Conservation (phyloP, 23 red algal genomes). For the Cyanidiococcus yangmingshanensis region DNA sequence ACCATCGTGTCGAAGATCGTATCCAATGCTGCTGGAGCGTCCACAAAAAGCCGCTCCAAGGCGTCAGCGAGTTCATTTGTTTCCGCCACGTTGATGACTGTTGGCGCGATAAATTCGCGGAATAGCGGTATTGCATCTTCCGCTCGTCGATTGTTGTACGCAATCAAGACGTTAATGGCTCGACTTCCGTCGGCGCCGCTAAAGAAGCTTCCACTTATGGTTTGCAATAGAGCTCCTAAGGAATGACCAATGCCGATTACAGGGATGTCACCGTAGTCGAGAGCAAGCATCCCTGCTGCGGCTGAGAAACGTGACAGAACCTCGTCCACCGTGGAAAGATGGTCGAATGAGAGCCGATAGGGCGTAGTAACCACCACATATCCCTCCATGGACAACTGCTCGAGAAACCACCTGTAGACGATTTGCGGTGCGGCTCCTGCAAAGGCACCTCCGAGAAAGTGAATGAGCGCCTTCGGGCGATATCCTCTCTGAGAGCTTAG, state of each 20-base stretch:
- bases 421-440: constrained; percentile 53
- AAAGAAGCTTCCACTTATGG: constrained; percentile 41
- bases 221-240: constrained; percentile 45
- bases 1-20: background rate
- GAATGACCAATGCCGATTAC: constrained; percentile 74
- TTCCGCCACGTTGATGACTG: background rate
- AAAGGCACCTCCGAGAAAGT: constrained; percentile 90
- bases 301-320: constrained; percentile 28
- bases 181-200: constrained; percentile 19
- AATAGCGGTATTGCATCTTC: constrained; percentile 48
- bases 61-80: background rate
- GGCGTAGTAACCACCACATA: constrained; percentile 73
- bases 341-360: constrained; percentile 43
- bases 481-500: too few relatives aligned
- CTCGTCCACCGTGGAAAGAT: constrained; percentile 27
- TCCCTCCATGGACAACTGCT: constrained; percentile 29
- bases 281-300: constrained; percentile 38
- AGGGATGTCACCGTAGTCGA: constrained; percentile 53
- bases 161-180: constrained; percentile 44
- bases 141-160: constrained; percentile 35
- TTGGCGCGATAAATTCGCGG: constrained; percentile 9
- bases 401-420: constrained; percentile 40
- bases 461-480: constrained; percentile 36
- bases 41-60: background rate
- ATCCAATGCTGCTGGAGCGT: background rate